Evolutionary conservation across 1,284 basidiomycete genomes (phyloP).

Genomic region (Ustilago sp.): DNA sequence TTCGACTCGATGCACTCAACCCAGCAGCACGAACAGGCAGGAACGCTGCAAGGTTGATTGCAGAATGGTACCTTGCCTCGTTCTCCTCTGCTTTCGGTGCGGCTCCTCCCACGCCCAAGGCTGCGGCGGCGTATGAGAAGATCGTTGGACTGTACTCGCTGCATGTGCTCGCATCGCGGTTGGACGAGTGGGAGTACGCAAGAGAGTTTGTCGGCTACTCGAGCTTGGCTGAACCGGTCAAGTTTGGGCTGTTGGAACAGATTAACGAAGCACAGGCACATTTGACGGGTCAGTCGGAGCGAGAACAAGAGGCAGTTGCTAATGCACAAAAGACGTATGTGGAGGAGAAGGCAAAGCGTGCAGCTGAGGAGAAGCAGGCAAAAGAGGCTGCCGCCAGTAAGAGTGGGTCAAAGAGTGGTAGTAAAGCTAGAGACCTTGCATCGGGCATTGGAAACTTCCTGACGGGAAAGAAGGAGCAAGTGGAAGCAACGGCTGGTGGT

Average conservation of each 20-base stretch:
- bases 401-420: slow-evolving; percentile 8
- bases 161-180: slow-evolving; percentile 51
- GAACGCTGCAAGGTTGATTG: slow-evolving; percentile 46
- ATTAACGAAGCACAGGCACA: slow-evolving; percentile 43
- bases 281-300: slow-evolving; percentile 22
- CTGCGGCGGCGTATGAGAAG: slow-evolving; percentile 49
- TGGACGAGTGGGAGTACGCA: slow-evolving; percentile 62
- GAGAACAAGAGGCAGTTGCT: slow-evolving; percentile 40
- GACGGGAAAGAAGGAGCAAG: slow-evolving; percentile 21
- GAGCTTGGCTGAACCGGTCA: slow-evolving; percentile 43
- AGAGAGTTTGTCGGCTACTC: slow-evolving; percentile 57
- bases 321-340: slow-evolving; percentile 44
- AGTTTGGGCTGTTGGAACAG: slow-evolving; percentile 46
- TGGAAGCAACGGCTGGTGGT: not conserved
- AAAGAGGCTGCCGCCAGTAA: slow-evolving; percentile 35
- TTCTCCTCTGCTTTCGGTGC: slow-evolving; percentile 38
- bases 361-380: slow-evolving; percentile 37
- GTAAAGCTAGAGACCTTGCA: slow-evolving; percentile 30
- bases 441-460: slow-evolving; percentile 39
- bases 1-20: slow-evolving; percentile 45
- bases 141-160: slow-evolving; percentile 57
- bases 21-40: slow-evolving; percentile 30
- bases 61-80: slow-evolving; percentile 60
- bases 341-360: slow-evolving; percentile 45
- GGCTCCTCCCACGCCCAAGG: slow-evolving; percentile 28